Conservation (phyloP, 2,329 filamentous ascomycete genomes). For the Helicocarpus griseus region DNA sequence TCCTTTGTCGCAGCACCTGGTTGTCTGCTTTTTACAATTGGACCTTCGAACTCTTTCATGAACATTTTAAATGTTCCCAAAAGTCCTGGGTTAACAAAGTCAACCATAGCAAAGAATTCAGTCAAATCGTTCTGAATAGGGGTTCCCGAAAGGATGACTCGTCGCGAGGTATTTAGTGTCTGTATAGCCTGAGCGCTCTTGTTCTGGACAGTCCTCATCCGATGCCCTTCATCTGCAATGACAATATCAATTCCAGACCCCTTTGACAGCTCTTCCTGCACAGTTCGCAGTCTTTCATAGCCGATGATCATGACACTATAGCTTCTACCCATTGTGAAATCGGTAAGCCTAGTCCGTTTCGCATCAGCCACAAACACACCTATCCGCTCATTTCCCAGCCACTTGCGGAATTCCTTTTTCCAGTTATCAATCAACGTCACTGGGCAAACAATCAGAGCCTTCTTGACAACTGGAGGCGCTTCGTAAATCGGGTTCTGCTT, state of each 20-base stretch:
- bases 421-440: conserved; percentile 65
- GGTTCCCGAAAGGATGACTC: conserved; percentile 57
- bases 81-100: conserved; percentile 59
- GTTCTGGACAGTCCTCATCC: conserved; percentile 59
- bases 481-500: conserved; percentile 61
- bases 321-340: conserved; percentile 58
- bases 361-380: conserved; percentile 59
- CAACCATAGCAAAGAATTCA: conserved; percentile 59
- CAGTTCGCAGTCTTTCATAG: conserved; percentile 58
- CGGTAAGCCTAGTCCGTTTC: conserved; percentile 50
- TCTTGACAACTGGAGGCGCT: conserved; percentile 52
- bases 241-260: conserved; percentile 58
- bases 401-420: conserved; percentile 63
- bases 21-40: conserved; percentile 55
- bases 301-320: conserved; percentile 66
- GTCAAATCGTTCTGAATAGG: conserved; percentile 59
- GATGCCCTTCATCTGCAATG: conserved; percentile 60
- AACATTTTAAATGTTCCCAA: conserved; percentile 54
- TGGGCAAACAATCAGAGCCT: conserved; percentile 63
- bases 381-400: conserved; percentile 61
- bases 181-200: conserved; percentile 58
- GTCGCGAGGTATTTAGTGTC: conserved; percentile 50
- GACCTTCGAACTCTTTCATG: conserved; percentile 54
- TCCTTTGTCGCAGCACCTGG: conserved; percentile 53
- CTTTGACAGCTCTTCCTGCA: conserved; percentile 56